phyloP scores from a whole-genome alignment of 495 filamentous ascomycete genomes.

The Pyronema domesticum region DNA sequence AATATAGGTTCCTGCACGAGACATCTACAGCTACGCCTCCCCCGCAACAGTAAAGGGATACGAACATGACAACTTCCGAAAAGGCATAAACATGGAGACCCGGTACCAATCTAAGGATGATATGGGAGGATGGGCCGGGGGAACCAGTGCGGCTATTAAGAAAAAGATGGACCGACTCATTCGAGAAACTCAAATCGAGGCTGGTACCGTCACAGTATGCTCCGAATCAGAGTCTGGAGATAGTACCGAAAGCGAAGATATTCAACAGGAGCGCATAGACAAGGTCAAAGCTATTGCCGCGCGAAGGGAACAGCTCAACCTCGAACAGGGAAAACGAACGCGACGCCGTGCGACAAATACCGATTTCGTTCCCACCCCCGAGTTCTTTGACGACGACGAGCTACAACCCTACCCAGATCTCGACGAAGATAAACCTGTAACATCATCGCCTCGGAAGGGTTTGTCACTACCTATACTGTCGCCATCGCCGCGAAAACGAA shows the following conservation, averaged over 20 bases:
- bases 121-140: neutral
- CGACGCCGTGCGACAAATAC: neutral
- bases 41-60: neutral
- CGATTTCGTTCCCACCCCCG: neutral
- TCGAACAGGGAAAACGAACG: neutral
- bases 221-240: neutral
- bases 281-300: neutral
- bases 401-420: neutral
- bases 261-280: neutral
- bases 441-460: no score
- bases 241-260: neutral
- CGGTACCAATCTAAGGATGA: neutral
- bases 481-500: no score
- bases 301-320: neutral
- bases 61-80: neutral
- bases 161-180: slow-evolving; percentile 1
- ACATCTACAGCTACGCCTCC: neutral
- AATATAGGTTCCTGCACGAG: neutral
- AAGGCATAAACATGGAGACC: slow-evolving; percentile 3
- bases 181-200: neutral
- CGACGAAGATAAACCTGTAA: neutral
- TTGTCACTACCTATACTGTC: no score
- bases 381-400: neutral
- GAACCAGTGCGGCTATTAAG: neutral
- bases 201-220: neutral